A percentile compares a stretch with the other conserved stretches of the same genome.
These are phyloP conservation scores for Linnemannia elongata DNA, from an alignment of 192 early-diverging fungal genomes.

Conservation along the genomic window DNA sequence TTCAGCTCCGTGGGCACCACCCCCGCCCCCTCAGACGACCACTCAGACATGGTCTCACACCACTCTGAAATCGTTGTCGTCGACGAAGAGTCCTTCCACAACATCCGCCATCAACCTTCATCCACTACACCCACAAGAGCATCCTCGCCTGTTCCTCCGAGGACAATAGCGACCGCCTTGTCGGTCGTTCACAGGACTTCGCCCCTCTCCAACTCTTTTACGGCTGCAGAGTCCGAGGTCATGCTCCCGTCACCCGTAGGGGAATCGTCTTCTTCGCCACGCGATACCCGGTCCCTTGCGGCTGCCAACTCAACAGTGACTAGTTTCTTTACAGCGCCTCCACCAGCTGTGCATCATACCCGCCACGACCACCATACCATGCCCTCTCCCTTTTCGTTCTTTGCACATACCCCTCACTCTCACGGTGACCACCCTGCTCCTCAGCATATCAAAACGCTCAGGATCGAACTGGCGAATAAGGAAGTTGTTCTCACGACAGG, in stretches of 20 bases:
- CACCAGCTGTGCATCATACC: conserved; percentile 1
- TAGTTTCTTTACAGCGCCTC: conserved; percentile 25
- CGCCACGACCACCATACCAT: conserved; percentile 10
- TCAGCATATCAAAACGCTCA: conserved; percentile 20
- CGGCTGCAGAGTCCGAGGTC: not conserved
- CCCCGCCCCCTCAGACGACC: conserved; percentile 14
- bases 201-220: not conserved
- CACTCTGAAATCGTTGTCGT: conserved; percentile 16
- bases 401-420: not conserved
- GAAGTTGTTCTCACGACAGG: conserved; percentile 20
- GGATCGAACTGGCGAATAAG: conserved; percentile 16
- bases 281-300: not conserved
- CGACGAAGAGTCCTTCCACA: conserved; percentile 25
- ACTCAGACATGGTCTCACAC: conserved; percentile 18
- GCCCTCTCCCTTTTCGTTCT: conserved; percentile 21
- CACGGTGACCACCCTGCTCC: not conserved
- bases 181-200: not conserved
- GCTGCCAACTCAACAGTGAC: not conserved
- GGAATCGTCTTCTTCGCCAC: not conserved
- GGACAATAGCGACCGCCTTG: conserved; percentile 1
- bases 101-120: not conserved
- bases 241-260: not conserved
- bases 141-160: conserved; percentile 12
- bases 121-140: not conserved
- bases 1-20: conserved; percentile 7